Evolutionary conservation across 2,329 filamentous ascomycete species (phyloP).

Genomic region (Chaetomiaceae sp.): DNA sequence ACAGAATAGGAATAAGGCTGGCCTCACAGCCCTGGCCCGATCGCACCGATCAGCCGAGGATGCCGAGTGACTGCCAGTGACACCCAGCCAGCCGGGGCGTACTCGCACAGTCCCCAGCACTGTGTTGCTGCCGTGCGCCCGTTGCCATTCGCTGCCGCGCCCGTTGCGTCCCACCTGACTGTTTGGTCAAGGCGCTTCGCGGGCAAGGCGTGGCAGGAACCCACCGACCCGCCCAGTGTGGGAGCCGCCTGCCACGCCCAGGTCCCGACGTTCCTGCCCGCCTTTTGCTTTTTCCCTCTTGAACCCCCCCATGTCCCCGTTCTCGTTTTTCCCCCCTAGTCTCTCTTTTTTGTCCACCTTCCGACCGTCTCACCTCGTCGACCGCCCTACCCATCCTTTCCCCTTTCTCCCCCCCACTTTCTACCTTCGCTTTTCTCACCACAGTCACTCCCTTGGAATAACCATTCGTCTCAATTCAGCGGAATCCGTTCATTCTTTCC

Average conservation of each 20-base stretch:
- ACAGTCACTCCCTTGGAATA: conserved; percentile 46
- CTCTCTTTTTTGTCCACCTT: conserved; percentile 26
- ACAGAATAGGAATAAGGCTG: too few relatives aligned
- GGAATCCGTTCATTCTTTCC: conserved; percentile 49
- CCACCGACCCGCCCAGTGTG: conserved; percentile 24
- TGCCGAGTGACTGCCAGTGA: not conserved
- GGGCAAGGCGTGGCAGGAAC: conserved; percentile 10
- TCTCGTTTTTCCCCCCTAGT: conserved; percentile 24
- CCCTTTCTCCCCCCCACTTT: conserved; percentile 23
- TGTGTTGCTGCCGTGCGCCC: conserved; percentile 2
- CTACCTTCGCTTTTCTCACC: conserved; percentile 40
- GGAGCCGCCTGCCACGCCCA: conserved; percentile 19
- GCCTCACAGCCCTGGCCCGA: too few relatives aligned
- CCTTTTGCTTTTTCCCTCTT: conserved; percentile 25
- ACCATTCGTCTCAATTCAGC: conserved; percentile 32
- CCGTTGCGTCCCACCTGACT: conserved; percentile 1
- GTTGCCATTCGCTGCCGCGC: conserved; percentile 13
- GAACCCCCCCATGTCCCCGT: conserved; percentile 28
- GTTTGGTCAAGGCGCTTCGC: conserved; percentile 18
- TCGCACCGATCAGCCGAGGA: too few relatives aligned
- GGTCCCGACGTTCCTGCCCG: conserved; percentile 11
- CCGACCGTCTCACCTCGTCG: conserved; percentile 24
- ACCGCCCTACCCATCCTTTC: conserved; percentile 20
- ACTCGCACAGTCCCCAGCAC: conserved; percentile 9
- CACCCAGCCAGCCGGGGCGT: not conserved